These are phyloP conservation scores for Ananas comosus DNA, from an alignment of 176 grass and related monocot species.

Conservation along the genomic window DNA sequence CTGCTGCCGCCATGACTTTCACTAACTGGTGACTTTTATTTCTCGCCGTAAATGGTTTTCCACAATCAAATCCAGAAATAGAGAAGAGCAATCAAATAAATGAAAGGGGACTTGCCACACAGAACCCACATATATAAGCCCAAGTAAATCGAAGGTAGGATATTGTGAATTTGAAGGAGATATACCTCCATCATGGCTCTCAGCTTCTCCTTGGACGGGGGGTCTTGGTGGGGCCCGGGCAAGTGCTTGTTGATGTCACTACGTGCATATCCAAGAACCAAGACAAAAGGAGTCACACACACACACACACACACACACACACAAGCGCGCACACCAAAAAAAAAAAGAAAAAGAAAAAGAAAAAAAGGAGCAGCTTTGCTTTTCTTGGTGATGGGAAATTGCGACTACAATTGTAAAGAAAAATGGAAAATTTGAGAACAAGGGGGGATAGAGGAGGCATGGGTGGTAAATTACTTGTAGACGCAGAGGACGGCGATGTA, in stretches of 20 bases:
- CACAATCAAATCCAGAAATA: not conserved
- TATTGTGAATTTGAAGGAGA: not conserved
- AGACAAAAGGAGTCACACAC: not conserved
- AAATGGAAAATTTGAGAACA: no score
- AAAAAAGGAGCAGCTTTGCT: not conserved
- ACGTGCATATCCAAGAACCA: not conserved
- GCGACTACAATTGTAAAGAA: no score
- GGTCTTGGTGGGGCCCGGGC: conserved; percentile 81
- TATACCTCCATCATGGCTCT: conserved; percentile 48
- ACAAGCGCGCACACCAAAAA: not conserved
- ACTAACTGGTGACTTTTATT: no score
- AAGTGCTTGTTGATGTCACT: conserved; percentile 97
- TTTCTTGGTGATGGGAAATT: no score
- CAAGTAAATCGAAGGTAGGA: not conserved
- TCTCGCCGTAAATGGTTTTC: no score
- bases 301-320: not conserved
- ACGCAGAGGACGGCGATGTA: conserved; percentile 92
- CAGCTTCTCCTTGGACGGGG: conserved; percentile 79
- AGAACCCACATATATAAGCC: not conserved
- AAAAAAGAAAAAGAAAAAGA: not conserved
- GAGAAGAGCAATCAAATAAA: not conserved
- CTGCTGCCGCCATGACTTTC: no score
- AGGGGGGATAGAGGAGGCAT: not conserved
- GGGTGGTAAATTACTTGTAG: conserved; percentile 59
- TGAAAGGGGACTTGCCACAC: not conserved